Evolutionary conservation across 768 basidiomycete genomes (phyloP).

Genomic region (Lanmaoa pseudosensibilis): DNA sequence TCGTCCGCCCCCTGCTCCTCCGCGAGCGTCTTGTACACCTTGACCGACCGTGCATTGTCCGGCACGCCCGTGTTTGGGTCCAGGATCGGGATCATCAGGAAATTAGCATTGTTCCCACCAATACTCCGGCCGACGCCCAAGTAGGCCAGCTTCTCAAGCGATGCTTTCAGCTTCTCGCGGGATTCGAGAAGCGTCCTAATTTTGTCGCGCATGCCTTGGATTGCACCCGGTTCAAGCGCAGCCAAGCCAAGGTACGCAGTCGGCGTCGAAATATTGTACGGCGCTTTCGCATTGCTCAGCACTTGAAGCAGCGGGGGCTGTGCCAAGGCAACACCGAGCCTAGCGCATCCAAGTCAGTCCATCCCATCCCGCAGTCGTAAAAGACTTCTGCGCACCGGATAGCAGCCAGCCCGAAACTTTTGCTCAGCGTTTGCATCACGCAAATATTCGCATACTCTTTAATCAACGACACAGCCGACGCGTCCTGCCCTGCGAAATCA

Average conservation of each 20-base stretch:
- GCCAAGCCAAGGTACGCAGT: slow-evolving; percentile 80
- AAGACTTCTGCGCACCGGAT: slow-evolving; percentile 64
- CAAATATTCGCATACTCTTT: slow-evolving; percentile 84
- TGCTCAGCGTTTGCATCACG: slow-evolving; percentile 96
- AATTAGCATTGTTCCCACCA: slow-evolving; percentile 89
- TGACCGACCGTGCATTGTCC: slow-evolving; percentile 60
- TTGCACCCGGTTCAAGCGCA: slow-evolving; percentile 67
- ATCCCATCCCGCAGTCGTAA: background rate
- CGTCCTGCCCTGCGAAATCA: slow-evolving; percentile 72
- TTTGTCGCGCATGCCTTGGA: slow-evolving; percentile 66
- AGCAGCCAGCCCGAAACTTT: slow-evolving; percentile 93
- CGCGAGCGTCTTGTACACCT: slow-evolving; percentile 79
- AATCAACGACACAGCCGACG: slow-evolving; percentile 69
- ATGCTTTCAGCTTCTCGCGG: slow-evolving; percentile 53
- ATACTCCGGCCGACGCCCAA: slow-evolving; percentile 66
- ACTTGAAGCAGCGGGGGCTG: slow-evolving; percentile 89
- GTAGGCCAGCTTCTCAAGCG: slow-evolving; percentile 46
- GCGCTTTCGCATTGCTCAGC: slow-evolving; percentile 93
- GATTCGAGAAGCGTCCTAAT: slow-evolving; percentile 55
- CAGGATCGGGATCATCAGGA: slow-evolving; percentile 78
- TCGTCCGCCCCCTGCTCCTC: slow-evolving; percentile 80
- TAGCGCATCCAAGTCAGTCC: slow-evolving; percentile 30
- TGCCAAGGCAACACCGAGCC: slow-evolving; percentile 86
- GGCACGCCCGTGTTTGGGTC: slow-evolving; percentile 39
- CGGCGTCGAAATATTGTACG: slow-evolving; percentile 93